Percentiles rank a stretch among this genome's conserved stretches.
phyloP scores from a whole-genome alignment of 78 protist species.

The Emiliania huxleyi region DNA sequence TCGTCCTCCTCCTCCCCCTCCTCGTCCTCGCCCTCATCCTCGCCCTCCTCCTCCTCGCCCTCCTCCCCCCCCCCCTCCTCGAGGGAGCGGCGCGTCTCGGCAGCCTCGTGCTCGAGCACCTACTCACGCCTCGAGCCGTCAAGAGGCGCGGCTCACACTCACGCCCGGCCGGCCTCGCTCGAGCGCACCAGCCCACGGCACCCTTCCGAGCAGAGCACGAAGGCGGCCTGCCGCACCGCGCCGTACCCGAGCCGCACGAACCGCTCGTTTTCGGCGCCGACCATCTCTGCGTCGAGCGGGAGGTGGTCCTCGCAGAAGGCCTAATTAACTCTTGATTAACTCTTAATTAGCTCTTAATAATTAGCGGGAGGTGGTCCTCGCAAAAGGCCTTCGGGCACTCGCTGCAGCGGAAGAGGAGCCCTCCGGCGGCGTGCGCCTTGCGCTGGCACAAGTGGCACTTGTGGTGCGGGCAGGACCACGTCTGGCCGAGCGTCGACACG shows the following conservation, averaged over 20 bases:
- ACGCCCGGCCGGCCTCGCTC: not conserved
- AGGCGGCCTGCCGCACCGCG: not conserved
- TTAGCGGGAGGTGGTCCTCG: not conserved
- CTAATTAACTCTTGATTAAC: too few relatives aligned
- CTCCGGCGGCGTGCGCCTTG: slow-evolving; percentile 23
- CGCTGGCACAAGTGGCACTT: slow-evolving; percentile 11
- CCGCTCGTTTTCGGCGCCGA: not conserved
- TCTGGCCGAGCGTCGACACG: not conserved
- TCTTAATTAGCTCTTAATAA: not conserved
- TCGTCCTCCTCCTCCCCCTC: slow-evolving; percentile 34
- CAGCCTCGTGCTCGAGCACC: not conserved
- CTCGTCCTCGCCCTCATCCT: not conserved
- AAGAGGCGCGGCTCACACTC: too few relatives aligned
- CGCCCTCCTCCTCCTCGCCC: slow-evolving; percentile 14
- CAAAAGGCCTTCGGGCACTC: slow-evolving; percentile 38
- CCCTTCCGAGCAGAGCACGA: not conserved
- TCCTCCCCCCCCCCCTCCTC: not conserved
- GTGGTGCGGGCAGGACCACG: slow-evolving; percentile 37
- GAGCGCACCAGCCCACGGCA: too few relatives aligned
- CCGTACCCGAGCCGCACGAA: not conserved
- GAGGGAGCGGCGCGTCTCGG: not conserved
- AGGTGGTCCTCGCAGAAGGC: slow-evolving; percentile 30
- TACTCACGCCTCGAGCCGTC: too few relatives aligned
- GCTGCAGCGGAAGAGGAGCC: slow-evolving; percentile 41
- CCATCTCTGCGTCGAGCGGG: not conserved